These are phyloP conservation scores for Aspergillus persii DNA, from an alignment of 2,329 filamentous ascomycete genomes.

Conservation along the genomic window DNA sequence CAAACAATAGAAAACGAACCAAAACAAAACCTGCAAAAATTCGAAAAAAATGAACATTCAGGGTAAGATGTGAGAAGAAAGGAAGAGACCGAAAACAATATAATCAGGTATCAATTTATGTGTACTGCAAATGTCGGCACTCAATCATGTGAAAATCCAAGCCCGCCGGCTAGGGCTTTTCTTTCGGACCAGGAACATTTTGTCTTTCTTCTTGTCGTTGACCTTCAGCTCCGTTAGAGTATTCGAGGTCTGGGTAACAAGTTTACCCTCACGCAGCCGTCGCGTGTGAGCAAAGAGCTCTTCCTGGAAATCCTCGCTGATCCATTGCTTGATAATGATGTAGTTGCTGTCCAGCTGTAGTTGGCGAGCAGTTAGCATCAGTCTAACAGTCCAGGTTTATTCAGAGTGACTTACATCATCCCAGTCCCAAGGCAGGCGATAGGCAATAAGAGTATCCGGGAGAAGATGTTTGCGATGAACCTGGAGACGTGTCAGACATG, in stretches of 20 bases:
- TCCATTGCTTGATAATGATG: slow-evolving; percentile 70
- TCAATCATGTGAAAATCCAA: slow-evolving; percentile 35
- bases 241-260: slow-evolving; percentile 35
- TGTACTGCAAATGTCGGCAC: neutral
- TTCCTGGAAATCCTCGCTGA: slow-evolving; percentile 69
- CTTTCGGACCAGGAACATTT: slow-evolving; percentile 47
- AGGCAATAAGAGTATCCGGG: slow-evolving; percentile 48
- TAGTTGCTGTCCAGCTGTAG: slow-evolving; percentile 61
- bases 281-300: slow-evolving; percentile 70
- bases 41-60: slow-evolving; percentile 1
- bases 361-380: slow-evolving; percentile 3
- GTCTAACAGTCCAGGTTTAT: neutral
- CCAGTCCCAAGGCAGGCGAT: slow-evolving; percentile 46
- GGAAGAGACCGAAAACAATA: neutral
- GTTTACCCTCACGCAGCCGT: slow-evolving; percentile 56
- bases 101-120: slow-evolving; percentile 1
- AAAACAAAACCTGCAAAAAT: slow-evolving; percentile 4
- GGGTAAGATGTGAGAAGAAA: neutral
- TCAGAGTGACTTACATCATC: slow-evolving; percentile 40
- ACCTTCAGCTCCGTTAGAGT: slow-evolving; percentile 42
- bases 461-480: slow-evolving; percentile 47
- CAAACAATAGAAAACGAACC: slow-evolving; percentile 5
- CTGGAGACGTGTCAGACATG: slow-evolving; percentile 22
- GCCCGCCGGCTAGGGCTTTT: slow-evolving; percentile 38
- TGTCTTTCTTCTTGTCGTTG: slow-evolving; percentile 44